These are phyloP conservation scores for Exophiala spinifera DNA, from an alignment of 2,329 filamentous ascomycete species.

Conservation along the genomic window DNA sequence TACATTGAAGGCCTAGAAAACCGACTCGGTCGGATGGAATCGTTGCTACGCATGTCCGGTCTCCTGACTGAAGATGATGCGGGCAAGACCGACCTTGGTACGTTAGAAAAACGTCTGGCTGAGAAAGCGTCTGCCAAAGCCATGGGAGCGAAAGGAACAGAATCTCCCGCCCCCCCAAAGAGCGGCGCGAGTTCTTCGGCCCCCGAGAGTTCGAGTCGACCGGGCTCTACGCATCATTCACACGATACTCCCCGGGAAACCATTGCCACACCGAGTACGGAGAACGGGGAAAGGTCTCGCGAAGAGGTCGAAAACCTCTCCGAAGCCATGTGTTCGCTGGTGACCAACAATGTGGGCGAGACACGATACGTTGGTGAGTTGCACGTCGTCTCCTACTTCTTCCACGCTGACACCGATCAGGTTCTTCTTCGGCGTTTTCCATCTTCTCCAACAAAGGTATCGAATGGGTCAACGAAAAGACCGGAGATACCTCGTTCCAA, in stretches of 20 bases:
- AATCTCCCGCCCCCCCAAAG: slow-evolving; percentile 20
- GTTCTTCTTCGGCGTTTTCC: slow-evolving; percentile 94
- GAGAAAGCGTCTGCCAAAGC: slow-evolving; percentile 44
- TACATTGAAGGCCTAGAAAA: slow-evolving; percentile 98
- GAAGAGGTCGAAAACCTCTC: slow-evolving; percentile 77
- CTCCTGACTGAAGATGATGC: slow-evolving; percentile 81
- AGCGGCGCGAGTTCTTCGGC: slow-evolving; percentile 12
- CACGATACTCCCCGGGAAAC: slow-evolving; percentile 34
- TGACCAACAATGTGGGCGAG: slow-evolving; percentile 92
- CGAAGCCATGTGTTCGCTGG: slow-evolving; percentile 98
- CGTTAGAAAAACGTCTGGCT: slow-evolving; percentile 72
- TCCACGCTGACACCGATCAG: slow-evolving; percentile 46
- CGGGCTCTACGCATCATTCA: slow-evolving; percentile 18
- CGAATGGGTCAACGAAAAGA: slow-evolving; percentile 97
- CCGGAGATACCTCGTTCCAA: slow-evolving; percentile 91
- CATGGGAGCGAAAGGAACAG: slow-evolving; percentile 8
- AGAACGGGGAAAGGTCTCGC: slow-evolving; percentile 39
- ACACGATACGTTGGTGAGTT: slow-evolving; percentile 85
- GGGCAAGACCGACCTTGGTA: slow-evolving; percentile 81
- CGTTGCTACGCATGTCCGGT: slow-evolving; percentile 78
- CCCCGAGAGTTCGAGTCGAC: slow-evolving; percentile 14
- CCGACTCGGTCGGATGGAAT: slow-evolving; percentile 92
- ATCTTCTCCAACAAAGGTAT: slow-evolving; percentile 98
- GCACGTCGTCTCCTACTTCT: not conserved
- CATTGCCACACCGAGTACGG: slow-evolving; percentile 24